These are phyloP conservation scores for Colletotrichum australisinense DNA, from an alignment of 2,329 filamentous ascomycete species.

Conservation along the genomic window DNA sequence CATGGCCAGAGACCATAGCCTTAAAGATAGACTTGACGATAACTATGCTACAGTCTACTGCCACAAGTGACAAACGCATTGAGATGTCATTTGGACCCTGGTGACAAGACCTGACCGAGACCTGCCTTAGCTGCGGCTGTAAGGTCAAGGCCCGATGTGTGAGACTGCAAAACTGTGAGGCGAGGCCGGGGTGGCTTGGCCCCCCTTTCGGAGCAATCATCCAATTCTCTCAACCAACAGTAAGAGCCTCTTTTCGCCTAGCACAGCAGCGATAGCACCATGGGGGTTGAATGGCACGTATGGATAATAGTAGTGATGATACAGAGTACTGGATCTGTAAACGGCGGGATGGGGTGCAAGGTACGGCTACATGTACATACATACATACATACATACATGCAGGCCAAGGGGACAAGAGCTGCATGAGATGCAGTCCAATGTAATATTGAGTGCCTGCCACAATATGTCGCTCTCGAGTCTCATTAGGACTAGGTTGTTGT, in stretches of 20 bases:
- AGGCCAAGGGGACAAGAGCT: background rate
- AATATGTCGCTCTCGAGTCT: background rate
- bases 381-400: background rate
- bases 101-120: background rate
- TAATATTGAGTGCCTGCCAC: background rate
- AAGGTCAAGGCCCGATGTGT: background rate
- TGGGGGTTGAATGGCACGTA: background rate
- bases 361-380: background rate
- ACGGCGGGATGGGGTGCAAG: background rate
- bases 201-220: background rate
- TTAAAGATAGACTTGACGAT: background rate
- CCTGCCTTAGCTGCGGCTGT: background rate
- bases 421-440: background rate
- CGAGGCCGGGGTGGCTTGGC: background rate
- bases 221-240: background rate
- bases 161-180: conserved; percentile 1
- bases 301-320: background rate
- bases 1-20: background rate
- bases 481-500: background rate
- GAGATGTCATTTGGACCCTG: background rate
- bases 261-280: background rate
- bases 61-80: background rate
- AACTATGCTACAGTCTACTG: background rate
- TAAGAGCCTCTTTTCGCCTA: background rate
- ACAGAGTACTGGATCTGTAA: background rate